These are phyloP conservation scores for Umbelopsis sp. DNA, from an alignment of 371 early-diverging fungal species.

Conservation along the genomic window DNA sequence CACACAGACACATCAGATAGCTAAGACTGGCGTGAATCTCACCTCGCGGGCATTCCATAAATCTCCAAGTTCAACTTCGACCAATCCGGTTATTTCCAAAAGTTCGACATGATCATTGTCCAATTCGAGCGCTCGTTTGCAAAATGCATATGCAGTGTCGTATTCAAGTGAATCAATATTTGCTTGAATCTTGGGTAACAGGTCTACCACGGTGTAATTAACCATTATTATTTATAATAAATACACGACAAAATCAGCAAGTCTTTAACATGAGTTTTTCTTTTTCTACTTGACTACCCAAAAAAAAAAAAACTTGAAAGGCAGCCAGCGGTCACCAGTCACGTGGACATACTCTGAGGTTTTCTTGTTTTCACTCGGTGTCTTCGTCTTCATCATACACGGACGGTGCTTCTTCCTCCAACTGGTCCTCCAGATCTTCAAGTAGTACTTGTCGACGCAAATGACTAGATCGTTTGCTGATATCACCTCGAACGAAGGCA, in stretches of 20 bases:
- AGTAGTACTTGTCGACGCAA: background rate
- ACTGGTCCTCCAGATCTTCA: background rate
- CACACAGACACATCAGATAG: background rate
- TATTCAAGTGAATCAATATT: conserved; percentile 80
- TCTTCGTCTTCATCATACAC: background rate
- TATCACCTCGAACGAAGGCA: conserved; percentile 40
- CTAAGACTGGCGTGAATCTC: conserved; percentile 20
- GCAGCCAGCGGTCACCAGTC: conserved; percentile 3
- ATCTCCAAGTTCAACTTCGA: conserved; percentile 75
- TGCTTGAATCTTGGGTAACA: conserved; percentile 70
- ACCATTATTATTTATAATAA: conserved; percentile 21
- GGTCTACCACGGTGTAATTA: conserved; percentile 62
- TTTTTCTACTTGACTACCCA: background rate
- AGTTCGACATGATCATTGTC: conserved; percentile 67
- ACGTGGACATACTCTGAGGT: background rate
- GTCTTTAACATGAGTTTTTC: background rate
- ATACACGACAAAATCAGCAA: conserved; percentile 9
- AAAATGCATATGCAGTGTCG: conserved; percentile 73
- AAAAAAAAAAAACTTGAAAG: conserved; percentile 7
- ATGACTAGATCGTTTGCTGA: background rate
- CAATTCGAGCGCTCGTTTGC: conserved; percentile 68
- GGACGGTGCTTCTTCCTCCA: background rate
- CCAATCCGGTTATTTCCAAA: conserved; percentile 73
- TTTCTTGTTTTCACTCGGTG: background rate
- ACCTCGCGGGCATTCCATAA: conserved; percentile 74